Conservation (phyloP, 2,329 filamentous ascomycete species). For the Clonostachys rosea region DNA sequence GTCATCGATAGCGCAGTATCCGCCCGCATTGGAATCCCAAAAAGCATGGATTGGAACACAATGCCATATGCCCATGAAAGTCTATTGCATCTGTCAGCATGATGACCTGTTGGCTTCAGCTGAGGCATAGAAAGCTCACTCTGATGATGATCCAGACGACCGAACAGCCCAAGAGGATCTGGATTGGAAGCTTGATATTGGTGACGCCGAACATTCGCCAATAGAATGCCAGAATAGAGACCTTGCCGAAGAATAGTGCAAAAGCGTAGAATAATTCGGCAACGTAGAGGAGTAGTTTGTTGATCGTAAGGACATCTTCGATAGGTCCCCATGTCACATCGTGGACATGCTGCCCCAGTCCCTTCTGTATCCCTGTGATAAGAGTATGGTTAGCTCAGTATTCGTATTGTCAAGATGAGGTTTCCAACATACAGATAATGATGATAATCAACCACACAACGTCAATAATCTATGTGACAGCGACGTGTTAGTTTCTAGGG, state of each 20-base stretch:
- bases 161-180: slow-evolving; percentile 11
- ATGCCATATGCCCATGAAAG: slow-evolving; percentile 17
- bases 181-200: slow-evolving; percentile 12
- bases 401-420: too few relatives aligned
- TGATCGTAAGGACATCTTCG: neutral
- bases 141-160: slow-evolving; percentile 18
- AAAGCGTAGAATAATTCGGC: slow-evolving; percentile 18
- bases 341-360: slow-evolving; percentile 2
- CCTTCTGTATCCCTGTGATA: neutral
- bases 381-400: too few relatives aligned
- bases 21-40: slow-evolving; percentile 15
- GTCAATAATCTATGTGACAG: neutral
- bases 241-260: slow-evolving; percentile 16
- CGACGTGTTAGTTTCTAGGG: neutral
- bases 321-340: neutral
- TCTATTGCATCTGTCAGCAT: neutral
- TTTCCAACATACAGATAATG: too few relatives aligned
- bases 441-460: neutral
- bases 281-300: slow-evolving; percentile 14
- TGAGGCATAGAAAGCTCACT: too few relatives aligned
- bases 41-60: slow-evolving; percentile 19
- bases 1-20: slow-evolving; percentile 15
- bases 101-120: too few relatives aligned
- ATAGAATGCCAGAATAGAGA: slow-evolving; percentile 20
- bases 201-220: slow-evolving; percentile 20